Percentiles rank a stretch among this genome's conserved stretches.
phyloP scores from a whole-genome alignment of 2,329 filamentous ascomycete species.

The Drechslera avenae region DNA sequence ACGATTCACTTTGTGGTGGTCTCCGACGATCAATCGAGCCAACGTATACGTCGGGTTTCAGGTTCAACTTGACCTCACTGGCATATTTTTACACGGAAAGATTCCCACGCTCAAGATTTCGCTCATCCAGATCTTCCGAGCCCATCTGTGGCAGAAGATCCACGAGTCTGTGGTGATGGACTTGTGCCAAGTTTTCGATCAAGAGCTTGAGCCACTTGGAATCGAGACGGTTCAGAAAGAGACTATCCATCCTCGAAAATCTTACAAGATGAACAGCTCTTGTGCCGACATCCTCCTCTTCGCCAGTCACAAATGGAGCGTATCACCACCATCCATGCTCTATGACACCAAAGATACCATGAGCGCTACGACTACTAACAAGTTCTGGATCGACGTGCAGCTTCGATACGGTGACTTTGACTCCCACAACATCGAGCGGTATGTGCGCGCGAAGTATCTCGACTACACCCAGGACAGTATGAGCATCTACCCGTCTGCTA shows the following conservation, averaged over 20 bases:
- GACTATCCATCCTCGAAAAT: conserved; percentile 98
- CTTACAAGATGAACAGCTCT: conserved; percentile 99
- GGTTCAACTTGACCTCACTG: conserved; percentile 94
- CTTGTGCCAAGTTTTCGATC: conserved; percentile 96
- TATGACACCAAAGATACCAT: conserved; percentile 97
- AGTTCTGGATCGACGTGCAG: conserved; percentile 99
- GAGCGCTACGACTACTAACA: conserved; percentile 92
- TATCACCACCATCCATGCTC: conserved; percentile 87
- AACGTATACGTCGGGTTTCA: conserved; percentile 99
- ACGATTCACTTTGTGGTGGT: conserved; percentile 99
- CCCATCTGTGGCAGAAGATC: conserved; percentile 99
- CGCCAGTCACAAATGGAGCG: conserved; percentile 98
- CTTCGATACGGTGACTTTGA: conserved; percentile 97
- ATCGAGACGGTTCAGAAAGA: conserved; percentile 99
- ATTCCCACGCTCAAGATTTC: conserved; percentile 98
- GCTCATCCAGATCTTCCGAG: conserved; percentile 97
- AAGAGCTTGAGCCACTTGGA: conserved; percentile 91
- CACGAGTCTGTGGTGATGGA: conserved; percentile 99
- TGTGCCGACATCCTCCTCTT: conserved; percentile 97
- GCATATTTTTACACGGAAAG: conserved; percentile 98
- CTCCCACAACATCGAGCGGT: conserved; percentile 97
- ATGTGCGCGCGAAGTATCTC: conserved; percentile 95
- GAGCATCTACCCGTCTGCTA: conserved; percentile 97
- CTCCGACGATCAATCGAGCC: conserved; percentile 84
- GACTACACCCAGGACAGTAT: conserved; percentile 99